phyloP scores from a whole-genome alignment of 805 yeast genomes.

The Kazachstania martiniae region DNA sequence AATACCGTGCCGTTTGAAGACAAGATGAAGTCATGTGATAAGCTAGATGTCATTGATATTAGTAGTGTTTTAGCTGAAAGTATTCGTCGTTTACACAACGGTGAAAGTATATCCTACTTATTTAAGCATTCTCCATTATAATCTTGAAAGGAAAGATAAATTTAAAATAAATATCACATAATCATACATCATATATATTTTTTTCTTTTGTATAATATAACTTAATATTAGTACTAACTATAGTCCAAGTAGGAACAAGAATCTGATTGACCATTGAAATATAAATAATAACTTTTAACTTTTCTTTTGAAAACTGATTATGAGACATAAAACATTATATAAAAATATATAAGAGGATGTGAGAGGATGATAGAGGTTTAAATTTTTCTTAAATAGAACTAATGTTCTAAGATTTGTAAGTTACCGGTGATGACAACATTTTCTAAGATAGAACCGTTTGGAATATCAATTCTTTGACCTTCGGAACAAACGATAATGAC shows the following conservation, averaged over 20 bases:
- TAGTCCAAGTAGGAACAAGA: too few species aligned
- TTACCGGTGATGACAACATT: conserved; percentile 97
- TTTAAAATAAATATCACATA: background rate
- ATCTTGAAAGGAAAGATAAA: background rate
- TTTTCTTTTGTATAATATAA: too few species aligned
- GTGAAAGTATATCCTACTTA: conserved; percentile 72
- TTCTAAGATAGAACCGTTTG: conserved; percentile 89
- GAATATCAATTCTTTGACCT: conserved; percentile 93
- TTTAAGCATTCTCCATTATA: conserved; percentile 34
- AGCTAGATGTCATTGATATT: conserved; percentile 53
- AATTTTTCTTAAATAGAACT: background rate
- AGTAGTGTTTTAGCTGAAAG: conserved; percentile 71
- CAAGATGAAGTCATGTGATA: conserved; percentile 43
- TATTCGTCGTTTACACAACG: conserved; percentile 74
- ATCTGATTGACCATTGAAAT: too few species aligned
- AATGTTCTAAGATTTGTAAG: conserved; percentile 53
- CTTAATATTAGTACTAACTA: too few species aligned
- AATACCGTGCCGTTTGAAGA: conserved; percentile 72
- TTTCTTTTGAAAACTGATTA: background rate
- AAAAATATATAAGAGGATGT: too few species aligned
- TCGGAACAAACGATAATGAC: conserved; percentile 96
- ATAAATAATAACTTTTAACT: background rate
- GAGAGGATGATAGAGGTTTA: background rate
- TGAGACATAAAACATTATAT: background rate
- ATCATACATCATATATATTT: too few species aligned